These are phyloP conservation scores for Sporothrix mexicana DNA, from an alignment of 2,329 filamentous ascomycete genomes.

Conservation along the genomic window DNA sequence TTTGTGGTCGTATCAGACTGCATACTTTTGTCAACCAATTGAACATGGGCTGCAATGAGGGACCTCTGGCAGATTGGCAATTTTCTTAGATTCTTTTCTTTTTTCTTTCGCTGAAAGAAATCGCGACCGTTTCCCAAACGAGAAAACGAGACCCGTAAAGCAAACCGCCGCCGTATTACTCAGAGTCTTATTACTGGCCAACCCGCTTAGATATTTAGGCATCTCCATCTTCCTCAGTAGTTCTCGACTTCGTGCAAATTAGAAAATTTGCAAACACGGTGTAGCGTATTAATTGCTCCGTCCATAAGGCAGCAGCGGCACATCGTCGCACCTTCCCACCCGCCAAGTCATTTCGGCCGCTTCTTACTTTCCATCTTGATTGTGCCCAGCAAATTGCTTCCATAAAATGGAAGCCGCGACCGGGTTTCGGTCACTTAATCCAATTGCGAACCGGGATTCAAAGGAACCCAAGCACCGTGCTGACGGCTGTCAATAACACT, in stretches of 20 bases:
- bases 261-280: no score
- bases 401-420: conserved; percentile 7
- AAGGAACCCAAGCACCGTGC: conserved; percentile 8
- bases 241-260: no score
- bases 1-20: neutral
- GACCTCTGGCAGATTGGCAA: conserved; percentile 2
- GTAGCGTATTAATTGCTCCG: no score
- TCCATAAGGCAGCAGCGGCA: neutral
- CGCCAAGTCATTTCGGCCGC: neutral
- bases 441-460: conserved; percentile 16
- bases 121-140: neutral
- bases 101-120: neutral
- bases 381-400: neutral
- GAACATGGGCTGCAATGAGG: neutral
- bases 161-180: no score
- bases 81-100: neutral
- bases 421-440: conserved; percentile 11
- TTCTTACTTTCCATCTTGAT: conserved; percentile 10
- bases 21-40: neutral
- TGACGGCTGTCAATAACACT: conserved; percentile 1
- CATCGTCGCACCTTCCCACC: neutral
- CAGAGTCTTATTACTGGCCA: no score
- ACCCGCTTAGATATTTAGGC: neutral
- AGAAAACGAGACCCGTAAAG: neutral
- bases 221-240: neutral